Conservation (phyloP, 352 stramenopile species). For the Pythium chondricola region DNA sequence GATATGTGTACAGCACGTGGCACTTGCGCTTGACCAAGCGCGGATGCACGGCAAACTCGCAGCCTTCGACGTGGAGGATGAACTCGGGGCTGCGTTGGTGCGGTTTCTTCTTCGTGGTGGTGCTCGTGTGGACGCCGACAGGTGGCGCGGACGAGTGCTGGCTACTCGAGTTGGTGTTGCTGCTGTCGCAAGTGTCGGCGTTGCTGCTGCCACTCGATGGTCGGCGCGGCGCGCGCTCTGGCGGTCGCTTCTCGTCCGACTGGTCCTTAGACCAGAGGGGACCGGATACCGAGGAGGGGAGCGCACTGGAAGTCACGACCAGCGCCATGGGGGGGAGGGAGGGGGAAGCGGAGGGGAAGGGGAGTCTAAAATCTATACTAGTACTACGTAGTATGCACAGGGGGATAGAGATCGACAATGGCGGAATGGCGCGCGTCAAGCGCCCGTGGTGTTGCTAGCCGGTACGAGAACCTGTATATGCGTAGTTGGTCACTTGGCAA, state of each 20-base stretch:
- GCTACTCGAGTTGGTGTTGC: slow-evolving; percentile 8
- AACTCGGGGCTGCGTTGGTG: slow-evolving; percentile 25
- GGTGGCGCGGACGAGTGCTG: background rate
- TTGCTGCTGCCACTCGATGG: slow-evolving; percentile 6
- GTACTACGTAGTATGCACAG: background rate
- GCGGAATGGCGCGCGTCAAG: slow-evolving; percentile 2
- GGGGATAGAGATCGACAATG: background rate
- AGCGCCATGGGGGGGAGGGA: slow-evolving; percentile 15
- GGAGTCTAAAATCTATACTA: too few species aligned
- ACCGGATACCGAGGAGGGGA: slow-evolving; percentile 3
- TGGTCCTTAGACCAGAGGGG: background rate
- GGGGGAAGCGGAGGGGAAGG: too few species aligned
- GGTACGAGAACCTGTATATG: too few species aligned
- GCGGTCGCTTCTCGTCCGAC: slow-evolving; percentile 3
- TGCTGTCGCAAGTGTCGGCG: slow-evolving; percentile 1
- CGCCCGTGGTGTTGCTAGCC: too few species aligned
- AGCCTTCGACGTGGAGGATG: slow-evolving; percentile 41
- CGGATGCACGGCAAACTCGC: slow-evolving; percentile 40
- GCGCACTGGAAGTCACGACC: slow-evolving; percentile 13
- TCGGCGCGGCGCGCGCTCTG: slow-evolving; percentile 6
- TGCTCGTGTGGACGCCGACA: background rate
- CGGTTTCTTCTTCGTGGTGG: slow-evolving; percentile 13
- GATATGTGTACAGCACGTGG: slow-evolving; percentile 28
- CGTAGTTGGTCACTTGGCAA: slow-evolving; percentile 1
- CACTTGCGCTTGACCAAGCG: slow-evolving; percentile 28